These are phyloP conservation scores for Eucalyptus sp. DNA, from an alignment of 345 rosid genomes.

Conservation along the genomic window DNA sequence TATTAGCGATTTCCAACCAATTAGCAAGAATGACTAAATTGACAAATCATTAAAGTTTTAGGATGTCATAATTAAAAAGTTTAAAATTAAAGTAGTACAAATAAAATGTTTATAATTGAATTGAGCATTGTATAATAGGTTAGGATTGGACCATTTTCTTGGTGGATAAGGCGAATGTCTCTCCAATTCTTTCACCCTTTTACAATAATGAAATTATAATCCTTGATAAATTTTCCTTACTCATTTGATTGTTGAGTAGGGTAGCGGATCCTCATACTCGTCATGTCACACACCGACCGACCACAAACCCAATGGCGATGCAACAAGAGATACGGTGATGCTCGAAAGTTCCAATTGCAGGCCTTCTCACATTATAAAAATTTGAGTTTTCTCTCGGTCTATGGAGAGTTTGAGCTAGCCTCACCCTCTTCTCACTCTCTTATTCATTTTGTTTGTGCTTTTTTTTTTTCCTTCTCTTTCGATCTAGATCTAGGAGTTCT, in stretches of 20 bases:
- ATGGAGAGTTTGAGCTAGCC: not conserved
- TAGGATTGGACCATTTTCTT: not conserved
- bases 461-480: not conserved
- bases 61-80: too few relatives aligned
- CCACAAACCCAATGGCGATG: too few relatives aligned
- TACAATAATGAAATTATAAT: not conserved
- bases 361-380: not conserved
- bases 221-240: too few relatives aligned
- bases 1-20: not conserved
- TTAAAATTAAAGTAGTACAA: too few relatives aligned
- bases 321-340: not conserved
- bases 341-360: not conserved
- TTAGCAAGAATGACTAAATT: not conserved
- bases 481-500: not conserved
- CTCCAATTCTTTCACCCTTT: not conserved
- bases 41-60: not conserved
- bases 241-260: not conserved
- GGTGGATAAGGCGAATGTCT: not conserved
- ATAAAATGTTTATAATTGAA: too few relatives aligned
- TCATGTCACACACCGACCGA: not conserved
- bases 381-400: too few relatives aligned
- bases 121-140: too few relatives aligned
- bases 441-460: not conserved
- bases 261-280: not conserved
- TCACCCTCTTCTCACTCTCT: not conserved